phyloP scores from a whole-genome alignment of 2,329 filamentous ascomycete species.

The Zelopaecilomyces penicillatus region DNA sequence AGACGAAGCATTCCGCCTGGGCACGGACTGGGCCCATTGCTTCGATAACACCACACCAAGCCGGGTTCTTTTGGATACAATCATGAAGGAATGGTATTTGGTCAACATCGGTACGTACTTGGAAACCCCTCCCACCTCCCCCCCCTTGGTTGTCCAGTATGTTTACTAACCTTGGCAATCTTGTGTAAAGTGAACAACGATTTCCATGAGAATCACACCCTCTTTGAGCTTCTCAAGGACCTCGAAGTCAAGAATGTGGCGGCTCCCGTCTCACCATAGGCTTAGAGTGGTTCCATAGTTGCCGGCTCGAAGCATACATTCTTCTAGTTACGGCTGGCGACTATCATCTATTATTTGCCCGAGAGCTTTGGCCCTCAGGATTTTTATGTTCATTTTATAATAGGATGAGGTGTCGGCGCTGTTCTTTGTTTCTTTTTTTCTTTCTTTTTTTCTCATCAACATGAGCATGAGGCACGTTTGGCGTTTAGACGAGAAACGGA shows the following conservation, averaged over 20 bases:
- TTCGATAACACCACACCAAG: slow-evolving; percentile 70
- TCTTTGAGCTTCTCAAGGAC: slow-evolving; percentile 80
- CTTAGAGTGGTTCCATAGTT: background rate
- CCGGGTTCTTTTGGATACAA: slow-evolving; percentile 66
- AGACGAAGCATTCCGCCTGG: slow-evolving; percentile 90
- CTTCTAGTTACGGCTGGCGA: background rate
- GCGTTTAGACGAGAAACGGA: slow-evolving; percentile 12
- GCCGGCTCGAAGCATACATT: background rate
- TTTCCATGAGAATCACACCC: slow-evolving; percentile 74
- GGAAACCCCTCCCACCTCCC: background rate
- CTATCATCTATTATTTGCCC: background rate
- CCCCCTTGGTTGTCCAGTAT: background rate
- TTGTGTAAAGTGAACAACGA: slow-evolving; percentile 78
- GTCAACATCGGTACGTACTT: slow-evolving; percentile 76
- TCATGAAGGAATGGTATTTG: slow-evolving; percentile 89
- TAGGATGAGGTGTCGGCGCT: no score
- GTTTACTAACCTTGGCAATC: background rate
- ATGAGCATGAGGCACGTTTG: slow-evolving; percentile 1
- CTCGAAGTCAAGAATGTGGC: slow-evolving; percentile 57
- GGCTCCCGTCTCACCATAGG: slow-evolving; percentile 1
- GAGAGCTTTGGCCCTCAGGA: background rate
- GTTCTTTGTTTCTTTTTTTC: slow-evolving; percentile 11
- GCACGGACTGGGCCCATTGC: slow-evolving; percentile 89
- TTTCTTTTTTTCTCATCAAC: slow-evolving; percentile 6
- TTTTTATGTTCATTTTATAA: background rate